Percentiles rank a stretch among this genome's conserved stretches.
Evolutionary conservation across 2,329 filamentous ascomycete species (phyloP).

Genomic region (Hymenoscyphus fructigenus): DNA sequence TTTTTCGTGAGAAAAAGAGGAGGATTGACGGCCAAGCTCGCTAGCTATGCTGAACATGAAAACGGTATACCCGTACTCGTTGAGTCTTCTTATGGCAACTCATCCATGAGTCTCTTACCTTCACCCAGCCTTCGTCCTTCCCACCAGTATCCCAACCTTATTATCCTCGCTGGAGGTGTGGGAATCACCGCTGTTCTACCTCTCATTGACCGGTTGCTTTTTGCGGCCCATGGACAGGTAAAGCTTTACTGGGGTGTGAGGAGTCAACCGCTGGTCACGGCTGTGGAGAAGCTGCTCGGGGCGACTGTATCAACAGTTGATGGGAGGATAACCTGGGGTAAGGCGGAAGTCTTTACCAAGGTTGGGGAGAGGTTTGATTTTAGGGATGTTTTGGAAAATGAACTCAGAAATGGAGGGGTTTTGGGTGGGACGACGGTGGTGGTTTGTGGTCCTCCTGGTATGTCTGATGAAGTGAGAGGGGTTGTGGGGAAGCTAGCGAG

Average conservation of each 20-base stretch:
- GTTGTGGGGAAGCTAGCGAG: neutral
- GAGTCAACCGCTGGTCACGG: neutral
- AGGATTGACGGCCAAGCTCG: neutral
- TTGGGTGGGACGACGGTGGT: neutral
- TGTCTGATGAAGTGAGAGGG: neutral
- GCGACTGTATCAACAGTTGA: neutral
- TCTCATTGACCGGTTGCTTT: neutral
- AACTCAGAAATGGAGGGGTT: neutral
- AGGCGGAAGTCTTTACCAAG: neutral
- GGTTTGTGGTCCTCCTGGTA: neutral
- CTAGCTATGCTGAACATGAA: neutral
- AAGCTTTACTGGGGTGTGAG: neutral
- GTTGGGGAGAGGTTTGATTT: neutral
- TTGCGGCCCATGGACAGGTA: neutral
- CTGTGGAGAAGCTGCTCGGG: neutral
- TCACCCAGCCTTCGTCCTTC: neutral
- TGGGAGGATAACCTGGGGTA: neutral
- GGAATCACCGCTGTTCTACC: neutral
- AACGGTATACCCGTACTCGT: neutral
- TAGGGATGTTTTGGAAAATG: constrained; percentile 24
- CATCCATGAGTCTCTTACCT: neutral
- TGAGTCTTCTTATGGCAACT: neutral
- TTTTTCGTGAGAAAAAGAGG: neutral
- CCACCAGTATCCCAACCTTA: neutral
- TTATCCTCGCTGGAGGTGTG: neutral